Conservation (phyloP, 257 asterid species). For the Nicotiana tabacum region DNA sequence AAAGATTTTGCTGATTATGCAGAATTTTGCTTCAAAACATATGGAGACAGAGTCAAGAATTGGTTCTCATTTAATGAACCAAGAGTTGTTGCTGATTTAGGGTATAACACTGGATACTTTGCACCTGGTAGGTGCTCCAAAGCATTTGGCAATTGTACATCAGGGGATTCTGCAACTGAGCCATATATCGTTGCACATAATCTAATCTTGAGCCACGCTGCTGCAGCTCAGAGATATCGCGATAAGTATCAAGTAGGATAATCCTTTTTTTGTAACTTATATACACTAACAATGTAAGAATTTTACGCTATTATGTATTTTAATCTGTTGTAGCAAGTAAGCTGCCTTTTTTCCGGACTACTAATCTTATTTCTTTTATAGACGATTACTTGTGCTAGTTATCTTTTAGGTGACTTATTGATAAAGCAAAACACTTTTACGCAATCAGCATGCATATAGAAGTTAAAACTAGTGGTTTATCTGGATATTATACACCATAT, state of each 20-base stretch:
- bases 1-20: slow-evolving; percentile 70
- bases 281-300: neutral
- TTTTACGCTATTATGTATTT: neutral
- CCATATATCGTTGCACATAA: slow-evolving; percentile 91
- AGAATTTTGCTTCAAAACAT: slow-evolving; percentile 51
- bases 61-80: slow-evolving; percentile 77
- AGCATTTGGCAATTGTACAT: slow-evolving; percentile 63
- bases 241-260: slow-evolving; percentile 52
- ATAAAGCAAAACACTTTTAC: too few species aligned
- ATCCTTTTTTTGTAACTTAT: neutral
- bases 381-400: neutral
- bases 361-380: neutral
- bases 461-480: neutral
- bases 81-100: slow-evolving; percentile 41
- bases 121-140: slow-evolving; percentile 72
- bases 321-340: neutral
- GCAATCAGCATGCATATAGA: too few species aligned
- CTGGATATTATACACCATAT: neutral
- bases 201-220: slow-evolving; percentile 59
- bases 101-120: slow-evolving; percentile 36
- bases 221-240: slow-evolving; percentile 69
- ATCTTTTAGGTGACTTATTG: neutral
- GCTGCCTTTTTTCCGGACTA: neutral
- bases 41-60: slow-evolving; percentile 66
- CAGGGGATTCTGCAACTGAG: slow-evolving; percentile 84